Evolutionary conservation across 192 early-diverging fungal genomes (phyloP).

Genomic region (Coemansia sp.): DNA sequence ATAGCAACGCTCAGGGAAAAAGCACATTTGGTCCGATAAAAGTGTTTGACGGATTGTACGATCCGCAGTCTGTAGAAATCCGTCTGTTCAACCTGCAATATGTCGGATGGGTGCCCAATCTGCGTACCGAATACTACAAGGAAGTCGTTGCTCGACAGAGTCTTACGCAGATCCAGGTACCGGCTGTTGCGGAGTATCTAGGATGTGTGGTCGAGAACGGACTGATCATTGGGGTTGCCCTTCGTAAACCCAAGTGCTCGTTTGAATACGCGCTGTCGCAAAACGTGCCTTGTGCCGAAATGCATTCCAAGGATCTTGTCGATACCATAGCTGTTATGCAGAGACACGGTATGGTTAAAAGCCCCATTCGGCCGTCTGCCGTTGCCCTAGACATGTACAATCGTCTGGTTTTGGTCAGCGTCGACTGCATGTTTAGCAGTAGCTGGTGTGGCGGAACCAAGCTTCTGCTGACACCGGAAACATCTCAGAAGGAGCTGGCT

Average conservation of each 20-base stretch:
- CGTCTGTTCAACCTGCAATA: conserved; percentile 13
- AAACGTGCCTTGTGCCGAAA: conserved; percentile 9
- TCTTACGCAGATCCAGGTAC: conserved; percentile 6
- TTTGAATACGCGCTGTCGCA: conserved; percentile 8
- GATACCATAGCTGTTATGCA: conserved; percentile 9
- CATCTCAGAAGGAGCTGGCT: neutral
- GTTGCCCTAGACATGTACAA: conserved; percentile 12
- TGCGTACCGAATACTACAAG: conserved; percentile 14
- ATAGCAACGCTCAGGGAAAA: conserved; percentile 6
- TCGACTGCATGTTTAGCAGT: conserved; percentile 16
- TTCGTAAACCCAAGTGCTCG: neutral
- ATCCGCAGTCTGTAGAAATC: conserved; percentile 4
- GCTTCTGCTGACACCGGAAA: neutral
- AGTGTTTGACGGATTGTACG: neutral
- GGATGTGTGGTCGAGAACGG: conserved; percentile 24
- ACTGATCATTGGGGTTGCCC: conserved; percentile 16
- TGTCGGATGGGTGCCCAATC: conserved; percentile 20
- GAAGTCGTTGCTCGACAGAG: conserved; percentile 11
- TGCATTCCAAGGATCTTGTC: conserved; percentile 9
- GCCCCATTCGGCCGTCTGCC: conserved; percentile 9
- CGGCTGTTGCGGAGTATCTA: conserved; percentile 9
- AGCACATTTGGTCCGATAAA: neutral
- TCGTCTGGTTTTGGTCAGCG: conserved; percentile 8
- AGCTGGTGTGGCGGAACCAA: conserved; percentile 10
- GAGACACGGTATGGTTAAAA: neutral